Evolutionary conservation across 2,329 filamentous ascomycete genomes (phyloP), one percentile per base, ranked within the genome.

Genomic region (Aspergillus alliaceus): DNA sequence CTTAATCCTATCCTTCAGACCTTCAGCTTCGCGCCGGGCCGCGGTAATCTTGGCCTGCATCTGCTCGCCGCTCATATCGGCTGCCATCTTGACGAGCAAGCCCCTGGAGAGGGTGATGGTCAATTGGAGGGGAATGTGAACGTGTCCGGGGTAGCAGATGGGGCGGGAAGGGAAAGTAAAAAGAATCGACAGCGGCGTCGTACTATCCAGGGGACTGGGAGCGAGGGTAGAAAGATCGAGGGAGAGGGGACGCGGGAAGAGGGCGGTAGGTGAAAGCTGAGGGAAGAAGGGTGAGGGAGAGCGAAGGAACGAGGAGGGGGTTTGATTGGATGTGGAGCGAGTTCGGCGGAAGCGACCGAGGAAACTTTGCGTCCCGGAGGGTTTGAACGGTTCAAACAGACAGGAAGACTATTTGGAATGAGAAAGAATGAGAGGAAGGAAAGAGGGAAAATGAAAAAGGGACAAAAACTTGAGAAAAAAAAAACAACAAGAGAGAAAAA

Each of bases 1-100:
- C 89, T 97, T 98, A 86, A 98, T 98, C 79, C 91, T 89, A 77
- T 98, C 93, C 84, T 98, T 98, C 69, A 98, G 83, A 53, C 90
- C 93, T 83, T 98, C 95, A 70, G 95, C 95, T 84, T 99, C 95
- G 82, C 95, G 91, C 79, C 95, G 88, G 76, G 95, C 93, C 72
- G 90, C 88, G 73, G 91, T 90, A 71, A 95, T 93, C 79, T 90
- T 90, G 80, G 93, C 90, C 84, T 98, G 93, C 87, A 97, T 96
- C 67, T 80, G 78, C 72, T 81, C 78, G 69, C 77, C 75, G 64
- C 74, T 77, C 76, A 80, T 78, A 64, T 79, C 77, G 73, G 76
- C 71, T 67, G 75, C 75, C 77, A 79, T 80, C 53, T 65, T 75
- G 60, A 64, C 62, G 61, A 66, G 50, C 54, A 58, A 61, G 60